Base-by-base conservation (phyloP, 306 rosid species). In the Astragalus glycyphyllos region DNA sequence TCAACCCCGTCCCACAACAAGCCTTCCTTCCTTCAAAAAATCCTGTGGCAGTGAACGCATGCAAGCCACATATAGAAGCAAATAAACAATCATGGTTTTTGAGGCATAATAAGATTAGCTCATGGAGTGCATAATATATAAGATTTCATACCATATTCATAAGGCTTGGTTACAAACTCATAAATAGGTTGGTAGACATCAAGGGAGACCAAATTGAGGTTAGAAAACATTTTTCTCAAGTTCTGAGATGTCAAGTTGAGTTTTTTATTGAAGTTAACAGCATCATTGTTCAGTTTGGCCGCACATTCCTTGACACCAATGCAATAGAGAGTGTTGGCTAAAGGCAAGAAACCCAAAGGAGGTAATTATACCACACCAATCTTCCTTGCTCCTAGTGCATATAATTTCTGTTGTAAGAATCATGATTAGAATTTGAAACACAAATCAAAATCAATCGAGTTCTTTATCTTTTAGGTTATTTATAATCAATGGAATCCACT, bases 281-380 rank as follows among this genome's bases (percentile, higher is more conserved):
- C 51, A 17, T 1, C 23, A 12, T 44, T 8, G 7, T 64, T 64
- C 13, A 23, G 1, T 8, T 5, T 12, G 0, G 32, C 23, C 15
- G 20, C 55, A 12, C 40, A 64, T 12, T n/a, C 34, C 20, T 42
- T 44, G 38, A 3, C 12, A 14, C 3, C 2, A 23, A 3, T n/a
- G 20, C 42, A 9, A n/a, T 31, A 47, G 3, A 31, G 1, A 13
- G 10, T 3, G 29, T 46, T 65, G 46, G 32, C 5, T 14, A 2
- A 7, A 13, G 58, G 71, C 32, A 66, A 47, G 32, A 45, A 66
- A 47, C 71, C 71, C 0, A 66, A 8, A 14, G 58, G 7, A 48
- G 15, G 0, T 48, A 66, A 2, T 2, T 31, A 13, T 31, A n/a
- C 0, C 29, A 48, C 45, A 14, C 0, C 32, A 9, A 66, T 32